Evolutionary conservation across 2,329 filamentous ascomycete genomes (phyloP), one percentile per base, ranked within the genome.

Genomic region (Ophiostoma triangulosporum): DNA sequence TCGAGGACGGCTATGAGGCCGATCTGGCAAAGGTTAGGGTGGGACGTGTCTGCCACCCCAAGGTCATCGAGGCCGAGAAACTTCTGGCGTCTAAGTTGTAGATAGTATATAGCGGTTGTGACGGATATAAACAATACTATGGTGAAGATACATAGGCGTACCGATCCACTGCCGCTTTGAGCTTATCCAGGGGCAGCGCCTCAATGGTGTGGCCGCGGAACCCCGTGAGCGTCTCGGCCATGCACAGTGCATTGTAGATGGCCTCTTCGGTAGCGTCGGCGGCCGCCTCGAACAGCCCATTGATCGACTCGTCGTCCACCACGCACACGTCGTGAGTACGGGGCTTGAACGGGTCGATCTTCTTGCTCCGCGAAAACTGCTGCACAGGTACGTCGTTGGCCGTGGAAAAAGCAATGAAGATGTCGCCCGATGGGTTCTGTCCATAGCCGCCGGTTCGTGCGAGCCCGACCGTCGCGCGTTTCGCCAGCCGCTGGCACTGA

Each of bases 391-490:
- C 65, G 43, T 70, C 67, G 55, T 75, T 78, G 6, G 70, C 80
- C 0, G 81, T 85, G 7, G 79, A 84, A 56, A 86, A 78, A 4
- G 81, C 81, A 2, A 86, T 68, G 62, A 84, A 83, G 55, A 86
- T 77, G 56, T 86, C 81, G 0, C 81, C 82, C 78, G 83, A 11
- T 71, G 52, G 46, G 52, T 54, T 50, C 20, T 54, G 35, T 27
- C 52, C 72, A 57, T 83, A 84, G 43, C 73, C 70, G 2, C 81
- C 81, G 0, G 82, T 79, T 54, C 75, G 71, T 5, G 75, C 69
- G 1, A 86, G 63, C 0, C 83, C 81, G 1, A 83, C 73, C 0
- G 79, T 80, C 1, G 80, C 60, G 20, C 63, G 54, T 56, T 60
- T 63, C 14, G 65, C 64, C 8, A 66, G 56, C 29, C 64, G 59